Percentiles rank a stretch among this genome's conserved stretches.
phyloP scores from a whole-genome alignment of 805 yeast species.

The Kregervanrija delftensis region DNA sequence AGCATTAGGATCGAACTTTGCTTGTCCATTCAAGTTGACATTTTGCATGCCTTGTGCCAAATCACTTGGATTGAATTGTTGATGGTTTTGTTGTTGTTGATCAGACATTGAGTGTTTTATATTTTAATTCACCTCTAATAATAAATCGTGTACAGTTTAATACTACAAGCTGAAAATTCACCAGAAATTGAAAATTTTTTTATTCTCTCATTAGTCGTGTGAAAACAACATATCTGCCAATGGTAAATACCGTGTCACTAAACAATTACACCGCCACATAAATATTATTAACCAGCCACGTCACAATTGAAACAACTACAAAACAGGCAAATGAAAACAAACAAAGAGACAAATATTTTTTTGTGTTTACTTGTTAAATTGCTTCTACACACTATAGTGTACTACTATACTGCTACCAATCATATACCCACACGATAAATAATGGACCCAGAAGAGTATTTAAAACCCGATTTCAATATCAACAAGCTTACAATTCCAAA shows the following conservation, averaged over 20 bases:
- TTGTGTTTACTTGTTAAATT: too few relatives aligned
- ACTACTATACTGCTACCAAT: neutral
- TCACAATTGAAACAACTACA: too few relatives aligned
- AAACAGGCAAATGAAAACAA: too few relatives aligned
- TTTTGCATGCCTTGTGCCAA: slow-evolving; percentile 39
- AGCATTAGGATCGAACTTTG: slow-evolving; percentile 40
- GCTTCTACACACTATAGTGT: too few relatives aligned
- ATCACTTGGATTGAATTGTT: slow-evolving; percentile 35
- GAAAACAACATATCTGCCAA: too few relatives aligned
- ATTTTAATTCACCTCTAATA: neutral
- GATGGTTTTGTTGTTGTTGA: slow-evolving; percentile 16
- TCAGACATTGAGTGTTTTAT: slow-evolving; percentile 20
- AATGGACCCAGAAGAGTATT: slow-evolving; percentile 32
- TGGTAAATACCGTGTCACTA: too few relatives aligned
- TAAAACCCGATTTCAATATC: slow-evolving; percentile 55
- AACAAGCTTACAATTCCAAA: slow-evolving; percentile 58
- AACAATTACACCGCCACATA: too few relatives aligned
- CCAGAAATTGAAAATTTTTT: too few relatives aligned
- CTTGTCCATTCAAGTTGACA: slow-evolving; percentile 31
- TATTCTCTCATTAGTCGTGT: too few relatives aligned
- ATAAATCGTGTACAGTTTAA: neutral
- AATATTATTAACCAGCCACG: too few relatives aligned
- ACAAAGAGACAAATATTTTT: too few relatives aligned
- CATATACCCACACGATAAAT: neutral
- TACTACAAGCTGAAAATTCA: too few relatives aligned